Conservation (phyloP, 192 early-diverging fungal genomes). For the Chytriomyces confervae region DNA sequence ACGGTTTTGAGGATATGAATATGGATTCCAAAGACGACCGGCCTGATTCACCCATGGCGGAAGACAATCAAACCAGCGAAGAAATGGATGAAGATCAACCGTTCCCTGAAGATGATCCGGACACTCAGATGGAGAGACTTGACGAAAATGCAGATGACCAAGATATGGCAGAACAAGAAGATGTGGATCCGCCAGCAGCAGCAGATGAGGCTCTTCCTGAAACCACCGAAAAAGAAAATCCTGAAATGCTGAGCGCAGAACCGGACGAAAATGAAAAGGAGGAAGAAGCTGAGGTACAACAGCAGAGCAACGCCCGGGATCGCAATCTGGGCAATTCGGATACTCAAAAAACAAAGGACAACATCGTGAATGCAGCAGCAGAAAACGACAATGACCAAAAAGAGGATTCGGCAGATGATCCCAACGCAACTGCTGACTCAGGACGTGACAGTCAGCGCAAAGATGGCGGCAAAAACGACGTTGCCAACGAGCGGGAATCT, state of each 20-base stretch:
- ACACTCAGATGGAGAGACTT: conserved; percentile 35
- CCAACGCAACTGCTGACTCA: conserved; percentile 42
- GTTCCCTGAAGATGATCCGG: conserved; percentile 52
- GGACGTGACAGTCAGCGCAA: conserved; percentile 37
- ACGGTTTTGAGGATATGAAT: conserved; percentile 59
- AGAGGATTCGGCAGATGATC: conserved; percentile 35
- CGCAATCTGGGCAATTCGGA: conserved; percentile 53
- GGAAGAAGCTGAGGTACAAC: conserved; percentile 50
- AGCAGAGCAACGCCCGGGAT: conserved; percentile 44
- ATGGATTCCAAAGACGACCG: conserved; percentile 49
- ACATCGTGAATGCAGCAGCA: conserved; percentile 41
- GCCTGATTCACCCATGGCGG: conserved; percentile 45
- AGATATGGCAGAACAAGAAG: conserved; percentile 46
- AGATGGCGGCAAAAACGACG: conserved; percentile 22
- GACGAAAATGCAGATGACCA: conserved; percentile 39
- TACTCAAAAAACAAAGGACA: conserved; percentile 48
- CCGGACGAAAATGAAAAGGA: conserved; percentile 52
- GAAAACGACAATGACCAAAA: conserved; percentile 53
- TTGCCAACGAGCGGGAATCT: conserved; percentile 23
- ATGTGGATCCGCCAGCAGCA: conserved; percentile 33
- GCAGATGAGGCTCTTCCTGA: conserved; percentile 49
- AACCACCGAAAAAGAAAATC: conserved; percentile 34
- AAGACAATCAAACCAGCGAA: conserved; percentile 27
- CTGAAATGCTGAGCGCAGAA: conserved; percentile 37
- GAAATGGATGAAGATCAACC: conserved; percentile 49